phyloP scores from a whole-genome alignment of 768 basidiomycete genomes.

The Lactifluus echinatus region DNA sequence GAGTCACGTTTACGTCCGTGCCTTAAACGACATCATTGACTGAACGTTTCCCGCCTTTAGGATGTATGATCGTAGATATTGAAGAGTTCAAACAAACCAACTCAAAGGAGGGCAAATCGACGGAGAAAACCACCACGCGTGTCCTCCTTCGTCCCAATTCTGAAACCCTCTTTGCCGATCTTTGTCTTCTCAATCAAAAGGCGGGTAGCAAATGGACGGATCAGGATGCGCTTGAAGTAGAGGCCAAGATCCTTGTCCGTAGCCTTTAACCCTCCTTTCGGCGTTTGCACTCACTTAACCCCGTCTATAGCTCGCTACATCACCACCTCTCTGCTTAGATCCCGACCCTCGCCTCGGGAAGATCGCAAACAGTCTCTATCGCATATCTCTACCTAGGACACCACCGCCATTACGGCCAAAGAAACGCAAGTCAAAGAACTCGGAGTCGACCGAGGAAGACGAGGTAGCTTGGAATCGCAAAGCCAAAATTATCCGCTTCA shows the following conservation, averaged over 20 bases:
- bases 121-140: conserved; percentile 28
- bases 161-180: conserved; percentile 73
- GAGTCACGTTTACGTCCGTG: conserved; percentile 19
- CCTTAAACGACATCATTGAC: neutral
- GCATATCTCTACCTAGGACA: conserved; percentile 64
- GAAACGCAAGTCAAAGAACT: conserved; percentile 64
- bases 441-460: conserved; percentile 61
- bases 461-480: conserved; percentile 66
- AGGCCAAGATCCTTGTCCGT: conserved; percentile 65
- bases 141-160: conserved; percentile 70
- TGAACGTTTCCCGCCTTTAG: conserved; percentile 30
- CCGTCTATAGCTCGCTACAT: conserved; percentile 52
- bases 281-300: neutral
- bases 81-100: conserved; percentile 63
- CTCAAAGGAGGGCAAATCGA: conserved; percentile 51
- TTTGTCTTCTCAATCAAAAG: conserved; percentile 60
- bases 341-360: conserved; percentile 71
- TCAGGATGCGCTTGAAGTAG: conserved; percentile 60
- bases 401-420: conserved; percentile 45
- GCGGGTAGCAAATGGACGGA: conserved; percentile 57
- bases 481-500: conserved; percentile 69
- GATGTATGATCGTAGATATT: conserved; percentile 80
- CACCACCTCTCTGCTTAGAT: conserved; percentile 69
- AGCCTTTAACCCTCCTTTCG: neutral
- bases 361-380: conserved; percentile 63